Base-by-base conservation (phyloP, 2,329 filamentous ascomycete genomes). In the Fusarium nematophilum region DNA sequence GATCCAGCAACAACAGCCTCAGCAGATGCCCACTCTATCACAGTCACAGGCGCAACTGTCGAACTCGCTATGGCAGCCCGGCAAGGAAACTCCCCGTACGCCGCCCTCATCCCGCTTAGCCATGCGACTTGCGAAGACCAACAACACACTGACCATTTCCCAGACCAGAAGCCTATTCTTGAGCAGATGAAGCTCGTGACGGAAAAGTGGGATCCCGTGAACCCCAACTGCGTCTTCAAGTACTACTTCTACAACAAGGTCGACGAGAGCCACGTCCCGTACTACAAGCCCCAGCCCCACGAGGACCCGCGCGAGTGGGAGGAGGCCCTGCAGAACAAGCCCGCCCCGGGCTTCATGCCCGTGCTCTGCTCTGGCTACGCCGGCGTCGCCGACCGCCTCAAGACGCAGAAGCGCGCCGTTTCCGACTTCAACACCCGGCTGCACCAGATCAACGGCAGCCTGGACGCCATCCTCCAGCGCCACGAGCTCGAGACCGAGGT, bases 211-310 rank as follows among this genome's bases (percentile, higher is more conserved):
- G 83, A 90, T 58, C 87, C 90, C 1, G 75, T 81, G 21, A 84
- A 82, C 72, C 82, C 86, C 17, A 86, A 86, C 71, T 93, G 90
- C 67, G 86, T 85, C 23, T 92, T 95, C 78, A 90, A 92, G 74
- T 82, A 90, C 71, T 94, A 94, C 79, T 92, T 95, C 74, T 96
- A 95, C 82, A 95, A 95, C 77, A 87, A 91, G 64, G 90, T 93
- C 60, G 88, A 90, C 61, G 86, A 90, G 68, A 84, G 86, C 46
- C 84, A 85, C 71, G 88, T 90, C n/a, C 90, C 90, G 9, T 93
- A 90, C 74, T 93, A 90, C 75, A 85, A 88, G 62, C 90, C 90
- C 3, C 81, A 85, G 13, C 79, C 86, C 1, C 81, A 85, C 65
- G 92, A 95, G 71, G 88, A 93, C 70, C 86, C 89, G 30, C 84